phyloP scores from a whole-genome alignment of 176 grass and related monocot species.

The Puccinellia tenuiflora region DNA sequence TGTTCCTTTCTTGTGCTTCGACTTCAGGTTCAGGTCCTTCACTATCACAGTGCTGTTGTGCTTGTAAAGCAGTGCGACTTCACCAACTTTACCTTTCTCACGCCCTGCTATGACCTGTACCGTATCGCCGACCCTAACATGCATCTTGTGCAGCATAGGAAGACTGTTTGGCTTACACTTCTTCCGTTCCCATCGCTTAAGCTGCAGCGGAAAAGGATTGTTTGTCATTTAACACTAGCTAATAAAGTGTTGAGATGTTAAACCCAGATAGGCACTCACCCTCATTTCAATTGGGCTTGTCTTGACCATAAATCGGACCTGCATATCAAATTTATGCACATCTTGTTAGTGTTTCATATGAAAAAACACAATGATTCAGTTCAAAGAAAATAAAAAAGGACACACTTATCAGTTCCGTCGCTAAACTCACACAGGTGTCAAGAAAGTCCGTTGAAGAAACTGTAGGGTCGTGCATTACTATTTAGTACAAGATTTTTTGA shows the following conservation, averaged over 20 bases:
- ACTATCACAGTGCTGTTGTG: slow-evolving; percentile 93
- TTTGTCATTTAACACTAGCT: neutral
- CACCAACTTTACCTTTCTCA: slow-evolving; percentile 91
- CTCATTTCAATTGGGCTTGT: slow-evolving; percentile 62
- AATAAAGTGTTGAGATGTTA: neutral
- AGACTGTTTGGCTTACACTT: slow-evolving; percentile 93
- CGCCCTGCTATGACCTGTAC: slow-evolving; percentile 79
- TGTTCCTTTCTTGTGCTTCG: slow-evolving; percentile 91
- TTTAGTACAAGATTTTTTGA: neutral
- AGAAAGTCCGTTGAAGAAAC: neutral
- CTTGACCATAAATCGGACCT: slow-evolving; percentile 57
- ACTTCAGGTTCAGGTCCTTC: slow-evolving; percentile 92
- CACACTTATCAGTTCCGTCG: neutral
- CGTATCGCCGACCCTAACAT: slow-evolving; percentile 81
- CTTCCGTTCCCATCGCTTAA: slow-evolving; percentile 89
- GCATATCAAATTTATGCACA: slow-evolving; percentile 12
- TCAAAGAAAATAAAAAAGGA: neutral
- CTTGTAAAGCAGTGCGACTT: slow-evolving; percentile 61
- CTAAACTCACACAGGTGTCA: neutral
- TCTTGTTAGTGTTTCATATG: slow-evolving; percentile 15
- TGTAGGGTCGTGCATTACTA: neutral
- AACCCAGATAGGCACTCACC: slow-evolving; percentile 28
- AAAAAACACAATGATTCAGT: neutral
- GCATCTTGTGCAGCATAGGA: slow-evolving; percentile 91
- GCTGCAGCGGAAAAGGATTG: slow-evolving; percentile 33